Percentiles rank a stretch among this genome's conserved stretches.
Evolutionary conservation across 73 alveolate species (phyloP).

Genomic region (Paramecium octaurelia): DNA sequence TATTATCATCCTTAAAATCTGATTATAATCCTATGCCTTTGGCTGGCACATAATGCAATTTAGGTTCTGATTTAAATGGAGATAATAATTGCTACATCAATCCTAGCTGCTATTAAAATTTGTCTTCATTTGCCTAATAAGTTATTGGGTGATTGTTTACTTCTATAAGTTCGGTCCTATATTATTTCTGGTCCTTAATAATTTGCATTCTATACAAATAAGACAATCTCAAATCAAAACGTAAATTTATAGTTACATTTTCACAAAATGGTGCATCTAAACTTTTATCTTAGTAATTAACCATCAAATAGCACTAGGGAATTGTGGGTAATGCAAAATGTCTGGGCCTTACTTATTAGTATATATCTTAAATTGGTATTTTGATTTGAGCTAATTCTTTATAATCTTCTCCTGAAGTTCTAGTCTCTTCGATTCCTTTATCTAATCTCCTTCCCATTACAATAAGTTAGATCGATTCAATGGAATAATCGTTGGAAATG

Average conservation of each 20-base stretch:
- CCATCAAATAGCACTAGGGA: neutral
- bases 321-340: constrained; percentile 40
- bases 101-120: neutral
- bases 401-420: neutral
- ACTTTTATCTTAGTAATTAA: neutral
- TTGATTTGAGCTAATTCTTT: neutral
- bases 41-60: neutral
- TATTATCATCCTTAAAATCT: neutral
- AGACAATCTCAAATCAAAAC: neutral
- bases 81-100: neutral
- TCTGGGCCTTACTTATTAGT: neutral
- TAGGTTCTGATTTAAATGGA: constrained; percentile 9
- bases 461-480: neutral
- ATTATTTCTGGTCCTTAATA: neutral
- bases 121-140: neutral
- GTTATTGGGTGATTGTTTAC: neutral
- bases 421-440: neutral
- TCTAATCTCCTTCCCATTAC: constrained; percentile 26
- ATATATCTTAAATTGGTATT: neutral
- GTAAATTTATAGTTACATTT: neutral
- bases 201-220: neutral
- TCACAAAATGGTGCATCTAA: constrained; percentile 25
- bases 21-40: neutral
- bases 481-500: neutral
- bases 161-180: neutral